Evolutionary conservation across 208 protist species (phyloP).

Genomic region (Trichomonas vaginalis): DNA sequence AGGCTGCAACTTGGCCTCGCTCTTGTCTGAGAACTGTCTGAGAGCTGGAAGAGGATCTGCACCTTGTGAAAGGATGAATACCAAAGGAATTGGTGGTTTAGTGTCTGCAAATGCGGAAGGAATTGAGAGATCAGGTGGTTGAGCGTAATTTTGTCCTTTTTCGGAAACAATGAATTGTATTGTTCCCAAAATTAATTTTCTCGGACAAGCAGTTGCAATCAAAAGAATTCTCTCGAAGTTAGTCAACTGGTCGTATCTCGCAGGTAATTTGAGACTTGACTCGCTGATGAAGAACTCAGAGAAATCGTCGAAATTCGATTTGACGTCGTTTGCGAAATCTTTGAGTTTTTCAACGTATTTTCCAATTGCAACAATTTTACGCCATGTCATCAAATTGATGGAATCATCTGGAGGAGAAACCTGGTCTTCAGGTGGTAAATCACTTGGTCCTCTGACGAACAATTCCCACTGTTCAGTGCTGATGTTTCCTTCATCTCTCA

Average conservation of each 20-base stretch:
- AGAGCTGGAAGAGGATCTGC: conserved; percentile 2
- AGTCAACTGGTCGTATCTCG: conserved; percentile 38
- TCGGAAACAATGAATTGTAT: conserved; percentile 21
- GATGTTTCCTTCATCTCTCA: conserved; percentile 40
- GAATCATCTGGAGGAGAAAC: not conserved
- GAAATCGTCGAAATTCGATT: conserved; percentile 62
- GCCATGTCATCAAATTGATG: not conserved
- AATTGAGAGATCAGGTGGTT: conserved; percentile 37
- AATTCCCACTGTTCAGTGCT: conserved; percentile 38
- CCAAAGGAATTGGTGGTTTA: conserved; percentile 54
- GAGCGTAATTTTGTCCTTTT: conserved; percentile 31
- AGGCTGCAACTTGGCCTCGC: not conserved
- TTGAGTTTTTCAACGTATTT: conserved; percentile 38
- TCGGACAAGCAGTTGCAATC: not conserved
- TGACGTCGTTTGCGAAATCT: conserved; percentile 68
- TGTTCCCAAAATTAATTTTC: not conserved
- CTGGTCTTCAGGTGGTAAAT: not conserved
- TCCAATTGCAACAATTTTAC: conserved; percentile 25
- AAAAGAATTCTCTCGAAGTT: not conserved
- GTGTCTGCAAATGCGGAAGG: conserved; percentile 34
- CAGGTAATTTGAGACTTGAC: conserved; percentile 54
- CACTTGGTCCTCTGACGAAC: conserved; percentile 33
- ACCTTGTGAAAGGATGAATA: conserved; percentile 59
- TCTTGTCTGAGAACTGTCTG: not conserved
- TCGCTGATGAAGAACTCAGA: conserved; percentile 39